Evolutionary conservation across 768 basidiomycete genomes (phyloP).

Genomic region (Agaricus bisporus): DNA sequence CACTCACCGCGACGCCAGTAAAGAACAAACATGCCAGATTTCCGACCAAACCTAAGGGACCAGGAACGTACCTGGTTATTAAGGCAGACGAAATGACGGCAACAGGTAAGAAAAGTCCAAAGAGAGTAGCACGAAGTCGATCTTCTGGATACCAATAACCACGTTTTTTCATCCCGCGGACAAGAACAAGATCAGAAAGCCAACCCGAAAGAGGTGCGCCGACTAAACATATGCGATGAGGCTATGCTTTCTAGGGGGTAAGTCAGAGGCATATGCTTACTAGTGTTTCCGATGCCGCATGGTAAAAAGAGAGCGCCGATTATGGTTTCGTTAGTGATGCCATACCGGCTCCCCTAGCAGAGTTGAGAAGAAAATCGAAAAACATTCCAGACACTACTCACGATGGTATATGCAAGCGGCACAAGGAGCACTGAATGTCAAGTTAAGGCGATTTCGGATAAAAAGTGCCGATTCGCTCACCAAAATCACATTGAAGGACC

Average conservation of each 20-base stretch:
- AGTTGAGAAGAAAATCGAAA: not conserved
- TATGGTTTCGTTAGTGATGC: conserved; percentile 48
- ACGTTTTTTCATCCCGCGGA: conserved; percentile 41
- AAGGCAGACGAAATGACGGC: conserved; percentile 45
- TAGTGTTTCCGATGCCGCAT: conserved; percentile 50
- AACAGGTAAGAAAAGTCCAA: conserved; percentile 44
- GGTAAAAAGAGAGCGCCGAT: conserved; percentile 60
- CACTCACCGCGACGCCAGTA: conserved; percentile 6
- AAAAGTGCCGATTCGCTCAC: conserved; percentile 19
- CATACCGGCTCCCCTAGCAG: conserved; percentile 48
- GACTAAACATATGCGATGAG: conserved; percentile 25
- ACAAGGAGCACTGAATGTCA: conserved; percentile 40
- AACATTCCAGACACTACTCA: conserved; percentile 23
- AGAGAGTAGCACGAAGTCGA: conserved; percentile 47
- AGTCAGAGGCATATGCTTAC: conserved; percentile 27
- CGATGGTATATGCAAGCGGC: conserved; percentile 65
- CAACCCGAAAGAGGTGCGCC: conserved; percentile 57
- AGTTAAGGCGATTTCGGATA: not conserved
- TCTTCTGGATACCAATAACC: conserved; percentile 68
- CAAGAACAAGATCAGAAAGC: conserved; percentile 50
- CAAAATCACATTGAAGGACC: conserved; percentile 28
- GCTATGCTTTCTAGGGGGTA: not conserved
- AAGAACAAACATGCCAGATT: conserved; percentile 15
- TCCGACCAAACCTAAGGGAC: conserved; percentile 32
- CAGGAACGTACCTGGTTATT: conserved; percentile 43